Conservation (phyloP, 768 basidiomycete genomes). For the Leucogyrophana mollusca region DNA sequence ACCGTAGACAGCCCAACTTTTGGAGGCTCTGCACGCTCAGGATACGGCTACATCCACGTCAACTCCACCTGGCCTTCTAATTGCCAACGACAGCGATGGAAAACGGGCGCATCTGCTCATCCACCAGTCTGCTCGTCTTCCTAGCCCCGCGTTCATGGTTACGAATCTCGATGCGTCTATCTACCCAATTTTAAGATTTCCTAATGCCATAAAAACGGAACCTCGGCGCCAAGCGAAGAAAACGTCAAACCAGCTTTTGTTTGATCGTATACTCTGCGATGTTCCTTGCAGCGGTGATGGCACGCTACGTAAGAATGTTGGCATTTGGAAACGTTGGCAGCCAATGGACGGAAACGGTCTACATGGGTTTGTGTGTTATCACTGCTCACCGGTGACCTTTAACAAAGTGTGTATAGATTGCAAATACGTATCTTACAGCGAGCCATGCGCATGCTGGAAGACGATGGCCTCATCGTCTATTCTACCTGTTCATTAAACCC, state of each 20-base stretch:
- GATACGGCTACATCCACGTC: constrained; percentile 62
- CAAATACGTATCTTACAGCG: constrained; percentile 91
- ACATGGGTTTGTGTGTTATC: constrained; percentile 59
- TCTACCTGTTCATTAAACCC: constrained; percentile 98
- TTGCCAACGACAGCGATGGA: constrained; percentile 95
- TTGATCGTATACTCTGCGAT: constrained; percentile 93
- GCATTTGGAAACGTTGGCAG: constrained; percentile 93
- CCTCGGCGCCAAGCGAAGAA: constrained; percentile 34
- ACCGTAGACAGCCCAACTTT: constrained; percentile 84
- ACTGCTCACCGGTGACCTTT: constrained; percentile 7
- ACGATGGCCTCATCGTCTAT: constrained; percentile 90
- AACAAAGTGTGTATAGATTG: constrained; percentile 46
- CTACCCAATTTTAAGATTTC: constrained; percentile 66
- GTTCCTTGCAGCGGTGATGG: constrained; percentile 99
- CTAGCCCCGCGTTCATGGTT: constrained; percentile 89
- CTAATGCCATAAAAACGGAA: constrained; percentile 9
- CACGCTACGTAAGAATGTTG: constrained; percentile 90
- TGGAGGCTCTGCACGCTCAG: constrained; percentile 89
- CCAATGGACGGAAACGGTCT: constrained; percentile 88
- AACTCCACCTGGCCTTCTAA: constrained; percentile 79
- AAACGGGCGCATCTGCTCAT: constrained; percentile 96
- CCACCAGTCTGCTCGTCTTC: constrained; percentile 93
- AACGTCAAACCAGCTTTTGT: constrained; percentile 57
- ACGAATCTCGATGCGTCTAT: constrained; percentile 95
- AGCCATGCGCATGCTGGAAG: constrained; percentile 83